Base-by-base conservation (phyloP, 2,329 filamentous ascomycete genomes). In the Cercospora sesami region DNA sequence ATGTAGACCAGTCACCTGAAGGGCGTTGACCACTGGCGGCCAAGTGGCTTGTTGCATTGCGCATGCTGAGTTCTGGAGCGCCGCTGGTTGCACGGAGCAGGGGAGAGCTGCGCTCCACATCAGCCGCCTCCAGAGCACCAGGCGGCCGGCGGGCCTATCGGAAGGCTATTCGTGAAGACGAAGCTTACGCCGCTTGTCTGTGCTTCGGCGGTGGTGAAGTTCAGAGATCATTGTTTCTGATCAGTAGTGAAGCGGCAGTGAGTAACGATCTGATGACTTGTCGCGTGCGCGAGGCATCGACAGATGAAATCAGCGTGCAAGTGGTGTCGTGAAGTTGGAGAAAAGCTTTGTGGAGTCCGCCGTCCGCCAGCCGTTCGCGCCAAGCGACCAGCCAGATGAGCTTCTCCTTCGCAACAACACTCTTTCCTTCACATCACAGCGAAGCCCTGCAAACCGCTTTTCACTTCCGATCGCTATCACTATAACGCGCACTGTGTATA, bases 31-130 rank as follows among this genome's bases (percentile, higher is more conserved):
- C 48, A 55, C 23, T 55, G 48, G 23, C 48, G 23, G 5, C 6
- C 33, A n/a, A 60, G 58, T 60, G 31, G 58, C 31, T 42, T 26
- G 33, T 3, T 60, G 21, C 26, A 30, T 23, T 39, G 58, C 30
- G 10, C 8, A 42, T 60, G 26, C 30, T 42, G 36, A 60, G 31
- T 42, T 26, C 26, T n/a, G 18, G 55, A 12, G 55, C 55, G 55
- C 28, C 55, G 30, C 28, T 59, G 55, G 55, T 33, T 31, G 48
- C 48, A 55, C 26, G 39, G 36, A 62, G 60, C 33, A 45, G 28
- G 39, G 39, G 60, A 59, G 30, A 36, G 55, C 55, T 59, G 55
- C 55, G 31, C 30, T 59, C 28, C 55, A 59, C 55, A 59, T 36
- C 28, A n/a, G 28, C 30, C 55, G 55, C 26, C 16, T n/a, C 10